Evolutionary conservation across 306 rosid genomes (phyloP).

Genomic region (Sicyos baderoa): DNA sequence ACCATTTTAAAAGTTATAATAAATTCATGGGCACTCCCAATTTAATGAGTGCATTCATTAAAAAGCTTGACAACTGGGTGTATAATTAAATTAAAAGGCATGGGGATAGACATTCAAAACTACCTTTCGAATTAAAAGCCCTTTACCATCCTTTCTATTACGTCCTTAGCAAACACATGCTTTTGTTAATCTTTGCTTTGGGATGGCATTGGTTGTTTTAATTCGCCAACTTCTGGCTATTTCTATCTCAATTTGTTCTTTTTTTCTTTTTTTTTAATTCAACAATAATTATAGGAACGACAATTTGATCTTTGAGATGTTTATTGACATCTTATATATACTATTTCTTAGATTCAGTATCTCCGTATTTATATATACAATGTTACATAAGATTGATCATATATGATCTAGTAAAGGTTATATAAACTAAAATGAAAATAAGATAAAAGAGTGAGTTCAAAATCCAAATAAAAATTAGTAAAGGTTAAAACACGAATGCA

Average conservation of each 20-base stretch:
- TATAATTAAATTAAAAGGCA: slow-evolving; percentile 6
- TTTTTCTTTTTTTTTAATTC: no score
- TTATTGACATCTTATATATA: no score
- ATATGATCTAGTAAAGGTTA: no score
- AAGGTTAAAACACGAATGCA: no score
- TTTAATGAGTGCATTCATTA: slow-evolving; percentile 8
- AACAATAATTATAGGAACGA: no score
- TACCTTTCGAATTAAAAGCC: slow-evolving; percentile 1
- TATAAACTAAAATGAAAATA: not conserved
- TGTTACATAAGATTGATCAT: not conserved
- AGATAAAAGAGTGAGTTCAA: not conserved
- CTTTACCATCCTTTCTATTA: not conserved
- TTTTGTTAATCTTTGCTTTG: not conserved
- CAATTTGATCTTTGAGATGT: no score
- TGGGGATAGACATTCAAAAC: not conserved
- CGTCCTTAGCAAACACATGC: not conserved
- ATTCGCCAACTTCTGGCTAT: no score
- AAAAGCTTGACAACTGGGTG: slow-evolving; percentile 13
- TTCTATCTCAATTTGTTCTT: no score
- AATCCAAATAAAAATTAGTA: not conserved
- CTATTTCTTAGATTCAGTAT: no score
- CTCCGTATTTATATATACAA: no score
- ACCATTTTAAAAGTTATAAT: not conserved
- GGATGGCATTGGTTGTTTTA: no score
- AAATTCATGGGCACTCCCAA: slow-evolving; percentile 4